Conservation (phyloP, 371 early-diverging fungal species). For the Zychaea mexicana region DNA sequence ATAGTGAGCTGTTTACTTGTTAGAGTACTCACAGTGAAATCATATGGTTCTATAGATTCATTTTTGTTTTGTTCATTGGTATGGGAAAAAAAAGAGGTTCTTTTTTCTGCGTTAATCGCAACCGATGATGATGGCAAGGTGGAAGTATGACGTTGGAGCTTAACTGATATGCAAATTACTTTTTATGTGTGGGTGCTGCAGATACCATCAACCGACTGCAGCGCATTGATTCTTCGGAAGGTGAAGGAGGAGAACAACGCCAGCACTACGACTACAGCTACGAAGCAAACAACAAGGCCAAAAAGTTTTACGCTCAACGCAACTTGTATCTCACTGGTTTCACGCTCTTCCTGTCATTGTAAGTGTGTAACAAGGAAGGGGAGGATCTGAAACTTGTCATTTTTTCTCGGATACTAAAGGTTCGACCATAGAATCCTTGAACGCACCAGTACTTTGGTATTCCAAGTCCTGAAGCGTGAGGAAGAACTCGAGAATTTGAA, state of each 20-base stretch:
- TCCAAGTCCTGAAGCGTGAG: conserved; percentile 69
- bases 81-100: conserved; percentile 10
- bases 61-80: conserved; percentile 68
- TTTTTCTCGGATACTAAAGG: background rate
- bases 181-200: too few relatives aligned
- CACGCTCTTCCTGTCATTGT: conserved; percentile 84
- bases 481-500: conserved; percentile 63
- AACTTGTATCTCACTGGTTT: conserved; percentile 90
- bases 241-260: conserved; percentile 35
- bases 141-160: too few relatives aligned
- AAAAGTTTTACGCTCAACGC: conserved; percentile 88
- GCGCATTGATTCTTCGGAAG: conserved; percentile 45
- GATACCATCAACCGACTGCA: conserved; percentile 75
- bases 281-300: conserved; percentile 68
- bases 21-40: too few relatives aligned
- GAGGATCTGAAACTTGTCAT: background rate
- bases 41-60: conserved; percentile 46
- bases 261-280: conserved; percentile 45
- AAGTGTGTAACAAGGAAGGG: conserved; percentile 12
- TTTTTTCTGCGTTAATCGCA: too few relatives aligned
- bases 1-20: background rate
- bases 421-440: conserved; percentile 59
- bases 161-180: too few relatives aligned
- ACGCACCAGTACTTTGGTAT: conserved; percentile 74
- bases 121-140: too few relatives aligned